A percentile compares a stretch with the other conserved stretches of the same genome.
Conservation (phyloP, 73 alveolate species). For the Uronychia binucleata region DNA sequence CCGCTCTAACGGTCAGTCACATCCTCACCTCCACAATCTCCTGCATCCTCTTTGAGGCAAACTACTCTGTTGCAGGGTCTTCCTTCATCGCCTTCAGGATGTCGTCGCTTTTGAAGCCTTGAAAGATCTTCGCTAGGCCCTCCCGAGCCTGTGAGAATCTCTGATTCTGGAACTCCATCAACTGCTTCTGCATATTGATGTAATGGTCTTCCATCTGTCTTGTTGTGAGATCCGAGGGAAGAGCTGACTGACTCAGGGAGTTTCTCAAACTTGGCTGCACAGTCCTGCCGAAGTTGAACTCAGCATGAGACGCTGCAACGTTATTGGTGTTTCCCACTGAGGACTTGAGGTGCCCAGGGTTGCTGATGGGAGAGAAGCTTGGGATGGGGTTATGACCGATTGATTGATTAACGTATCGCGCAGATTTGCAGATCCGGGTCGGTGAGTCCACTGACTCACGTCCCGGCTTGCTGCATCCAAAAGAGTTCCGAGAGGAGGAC, state of each 20-base stretch:
- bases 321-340: not conserved
- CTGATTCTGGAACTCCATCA: slow-evolving; percentile 5
- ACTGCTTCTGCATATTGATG: slow-evolving; percentile 1
- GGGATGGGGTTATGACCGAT: not conserved
- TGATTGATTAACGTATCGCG: not conserved
- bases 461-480: not conserved
- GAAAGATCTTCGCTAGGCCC: slow-evolving; percentile 12
- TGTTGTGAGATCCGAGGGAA: slow-evolving; percentile 7
- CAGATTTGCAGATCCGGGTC: too few species aligned
- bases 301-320: not conserved
- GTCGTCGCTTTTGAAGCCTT: slow-evolving; percentile 28
- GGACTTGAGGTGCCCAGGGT: not conserved
- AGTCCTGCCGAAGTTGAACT: not conserved
- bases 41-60: slow-evolving; percentile 23
- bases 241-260: slow-evolving; percentile 1
- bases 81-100: slow-evolving; percentile 23
- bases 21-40: slow-evolving; percentile 31
- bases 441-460: too few species aligned
- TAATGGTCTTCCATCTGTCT: not conserved
- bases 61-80: slow-evolving; percentile 23
- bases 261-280: not conserved
- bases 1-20: too few species aligned
- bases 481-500: not conserved
- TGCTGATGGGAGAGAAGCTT: not conserved
- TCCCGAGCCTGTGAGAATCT: slow-evolving; percentile 6